phyloP scores from a whole-genome alignment of 2,329 filamentous ascomycete species.

The Colletotrichum spaethianum region DNA sequence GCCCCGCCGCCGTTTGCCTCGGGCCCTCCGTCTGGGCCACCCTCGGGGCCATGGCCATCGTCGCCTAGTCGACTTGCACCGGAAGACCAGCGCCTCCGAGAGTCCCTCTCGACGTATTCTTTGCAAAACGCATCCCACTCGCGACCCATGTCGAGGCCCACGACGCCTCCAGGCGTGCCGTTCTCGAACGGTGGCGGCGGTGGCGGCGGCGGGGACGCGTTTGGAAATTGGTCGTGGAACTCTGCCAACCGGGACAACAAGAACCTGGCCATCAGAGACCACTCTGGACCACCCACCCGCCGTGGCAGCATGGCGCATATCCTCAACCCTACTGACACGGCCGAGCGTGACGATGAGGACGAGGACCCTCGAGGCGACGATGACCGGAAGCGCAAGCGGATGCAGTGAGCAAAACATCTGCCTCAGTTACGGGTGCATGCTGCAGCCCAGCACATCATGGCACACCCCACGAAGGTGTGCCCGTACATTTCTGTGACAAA shows the following conservation, averaged over 20 bases:
- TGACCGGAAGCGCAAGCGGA: constrained; percentile 73
- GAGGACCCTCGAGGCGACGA: constrained; percentile 69
- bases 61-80: constrained; percentile 65
- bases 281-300: constrained; percentile 69
- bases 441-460: neutral
- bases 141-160: constrained; percentile 64
- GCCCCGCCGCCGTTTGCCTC: constrained; percentile 62
- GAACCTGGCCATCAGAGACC: constrained; percentile 66
- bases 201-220: constrained; percentile 55
- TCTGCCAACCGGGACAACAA: constrained; percentile 66
- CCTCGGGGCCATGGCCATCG: constrained; percentile 67
- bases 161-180: constrained; percentile 67
- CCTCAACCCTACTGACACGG: constrained; percentile 71
- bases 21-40: constrained; percentile 64
- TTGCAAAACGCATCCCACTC: constrained; percentile 59
- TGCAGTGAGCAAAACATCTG: constrained; percentile 56
- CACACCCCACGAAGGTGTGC: neutral
- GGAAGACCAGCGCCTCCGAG: constrained; percentile 70
- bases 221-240: constrained; percentile 72
- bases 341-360: constrained; percentile 69
- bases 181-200: constrained; percentile 59
- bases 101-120: constrained; percentile 71
- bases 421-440: neutral
- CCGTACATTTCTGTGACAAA: constrained; percentile 36
- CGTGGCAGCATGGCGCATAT: constrained; percentile 75